These are phyloP conservation scores for Cyclotella atomus DNA, from an alignment of 108 stramenopile genomes.

Conservation along the genomic window DNA sequence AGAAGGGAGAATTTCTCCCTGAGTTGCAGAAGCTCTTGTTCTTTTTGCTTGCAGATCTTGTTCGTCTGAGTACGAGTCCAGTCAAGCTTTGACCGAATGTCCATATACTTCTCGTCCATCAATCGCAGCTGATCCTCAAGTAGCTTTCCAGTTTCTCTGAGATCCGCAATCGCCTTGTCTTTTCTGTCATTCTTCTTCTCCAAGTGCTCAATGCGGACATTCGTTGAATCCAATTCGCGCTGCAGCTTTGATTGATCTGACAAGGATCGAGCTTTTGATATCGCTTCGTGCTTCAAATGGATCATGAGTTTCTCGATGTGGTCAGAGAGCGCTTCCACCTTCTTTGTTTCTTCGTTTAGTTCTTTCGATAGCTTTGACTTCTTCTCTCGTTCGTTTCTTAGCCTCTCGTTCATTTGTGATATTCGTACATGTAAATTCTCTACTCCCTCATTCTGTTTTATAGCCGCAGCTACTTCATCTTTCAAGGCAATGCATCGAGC, in stretches of 20 bases:
- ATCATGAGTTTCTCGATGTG: slow-evolving; percentile 84
- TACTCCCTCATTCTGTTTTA: slow-evolving; percentile 8
- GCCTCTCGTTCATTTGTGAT: slow-evolving; percentile 7
- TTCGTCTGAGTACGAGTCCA: slow-evolving; percentile 56
- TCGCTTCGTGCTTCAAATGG: slow-evolving; percentile 78
- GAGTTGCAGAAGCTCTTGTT: slow-evolving; percentile 24
- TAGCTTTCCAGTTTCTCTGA: slow-evolving; percentile 68
- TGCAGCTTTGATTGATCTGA: slow-evolving; percentile 51
- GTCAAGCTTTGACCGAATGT: slow-evolving; percentile 73
- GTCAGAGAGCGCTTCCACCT: slow-evolving; percentile 63
- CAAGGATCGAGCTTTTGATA: slow-evolving; percentile 57
- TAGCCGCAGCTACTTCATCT: slow-evolving; percentile 19
- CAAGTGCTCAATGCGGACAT: slow-evolving; percentile 42
- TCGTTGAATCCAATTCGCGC: slow-evolving; percentile 44
- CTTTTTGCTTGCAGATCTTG: slow-evolving; percentile 37
- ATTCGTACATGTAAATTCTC: slow-evolving; percentile 14
- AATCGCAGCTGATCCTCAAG: slow-evolving; percentile 78
- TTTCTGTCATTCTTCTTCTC: slow-evolving; percentile 50
- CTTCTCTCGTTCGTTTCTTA: slow-evolving; percentile 16
- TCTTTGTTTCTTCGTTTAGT: slow-evolving; percentile 24
- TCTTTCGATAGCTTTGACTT: slow-evolving; percentile 30
- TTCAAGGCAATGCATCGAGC: slow-evolving; percentile 22
- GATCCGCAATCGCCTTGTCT: slow-evolving; percentile 61
- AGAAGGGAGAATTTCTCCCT: slow-evolving; percentile 13
- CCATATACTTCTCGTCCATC: slow-evolving; percentile 83